phyloP scores from a whole-genome alignment of 2,329 filamentous ascomycete genomes.

The Ascochyta rabiei region DNA sequence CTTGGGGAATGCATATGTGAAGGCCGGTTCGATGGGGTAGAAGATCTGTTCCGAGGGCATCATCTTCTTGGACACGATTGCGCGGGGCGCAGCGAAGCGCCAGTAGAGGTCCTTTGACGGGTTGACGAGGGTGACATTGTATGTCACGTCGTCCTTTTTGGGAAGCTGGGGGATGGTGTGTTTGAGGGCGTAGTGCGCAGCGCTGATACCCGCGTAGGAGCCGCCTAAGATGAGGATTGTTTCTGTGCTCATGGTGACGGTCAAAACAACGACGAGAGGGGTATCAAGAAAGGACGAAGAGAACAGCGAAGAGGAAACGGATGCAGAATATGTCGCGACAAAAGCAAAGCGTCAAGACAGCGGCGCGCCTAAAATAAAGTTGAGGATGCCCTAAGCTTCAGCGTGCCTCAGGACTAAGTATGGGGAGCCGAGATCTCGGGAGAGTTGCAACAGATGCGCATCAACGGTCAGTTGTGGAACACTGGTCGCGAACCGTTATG shows the following conservation, averaged over 20 bases:
- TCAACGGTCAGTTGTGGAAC: slow-evolving; percentile 3
- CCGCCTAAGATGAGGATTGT: slow-evolving; percentile 47
- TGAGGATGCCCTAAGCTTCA: slow-evolving; percentile 12
- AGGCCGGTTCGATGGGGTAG: slow-evolving; percentile 58
- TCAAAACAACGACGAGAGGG: not conserved
- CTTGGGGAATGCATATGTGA: slow-evolving; percentile 56
- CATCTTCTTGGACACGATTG: slow-evolving; percentile 57
- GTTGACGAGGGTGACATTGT: slow-evolving; percentile 63
- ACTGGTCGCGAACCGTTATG: not conserved
- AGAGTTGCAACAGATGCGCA: slow-evolving; percentile 1
- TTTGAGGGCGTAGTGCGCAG: slow-evolving; percentile 46
- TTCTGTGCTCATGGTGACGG: slow-evolving; percentile 39
- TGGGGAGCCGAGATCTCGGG: slow-evolving; percentile 20
- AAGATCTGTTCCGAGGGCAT: slow-evolving; percentile 58
- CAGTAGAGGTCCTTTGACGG: slow-evolving; percentile 62
- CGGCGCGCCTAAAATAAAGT: slow-evolving; percentile 18
- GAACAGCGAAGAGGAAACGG: slow-evolving; percentile 1
- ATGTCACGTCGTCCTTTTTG: slow-evolving; percentile 46
- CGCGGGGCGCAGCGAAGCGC: slow-evolving; percentile 60
- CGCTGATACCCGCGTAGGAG: slow-evolving; percentile 44
- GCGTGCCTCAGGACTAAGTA: slow-evolving; percentile 11
- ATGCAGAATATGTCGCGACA: slow-evolving; percentile 8
- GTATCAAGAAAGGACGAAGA: slow-evolving; percentile 11
- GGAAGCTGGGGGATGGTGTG: slow-evolving; percentile 44
- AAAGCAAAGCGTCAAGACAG: slow-evolving; percentile 13